Percentiles rank a stretch among this genome's conserved stretches.
phyloP scores from a whole-genome alignment of 108 stramenopile species.

The Nitzschia putrida region DNA sequence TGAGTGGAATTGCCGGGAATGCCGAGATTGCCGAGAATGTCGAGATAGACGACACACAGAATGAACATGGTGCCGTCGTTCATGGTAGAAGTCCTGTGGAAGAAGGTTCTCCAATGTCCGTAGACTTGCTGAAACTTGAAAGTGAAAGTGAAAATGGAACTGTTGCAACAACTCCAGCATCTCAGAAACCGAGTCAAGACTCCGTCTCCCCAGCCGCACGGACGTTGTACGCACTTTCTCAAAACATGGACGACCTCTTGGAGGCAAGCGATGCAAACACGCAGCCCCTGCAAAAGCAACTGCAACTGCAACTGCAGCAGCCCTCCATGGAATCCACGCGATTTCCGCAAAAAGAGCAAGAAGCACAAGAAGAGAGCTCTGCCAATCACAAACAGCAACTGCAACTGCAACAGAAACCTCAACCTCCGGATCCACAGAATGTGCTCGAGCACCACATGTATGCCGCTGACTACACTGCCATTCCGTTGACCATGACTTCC shows the following conservation, averaged over 20 bases:
- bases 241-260: conserved; percentile 32
- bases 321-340: not conserved
- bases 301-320: not conserved
- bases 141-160: conserved; percentile 3
- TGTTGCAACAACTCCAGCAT: not conserved
- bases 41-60: not conserved
- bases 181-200: not conserved
- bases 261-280: not conserved
- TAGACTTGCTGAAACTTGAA: conserved; percentile 10
- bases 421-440: not conserved
- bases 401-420: not conserved
- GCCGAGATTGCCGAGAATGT: not conserved
- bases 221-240: conserved; percentile 32
- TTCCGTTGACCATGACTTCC: not conserved
- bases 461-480: not conserved
- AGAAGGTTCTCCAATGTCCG: conserved; percentile 8
- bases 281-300: not conserved
- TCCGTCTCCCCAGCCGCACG: conserved; percentile 28
- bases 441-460: not conserved
- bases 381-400: not conserved
- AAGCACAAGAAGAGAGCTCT: not conserved
- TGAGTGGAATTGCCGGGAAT: conserved; percentile 1
- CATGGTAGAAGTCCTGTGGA: not conserved
- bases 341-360: not conserved
- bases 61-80: not conserved